These are phyloP conservation scores for Calvatia gigantea DNA, from an alignment of 768 basidiomycete species.

Conservation along the genomic window DNA sequence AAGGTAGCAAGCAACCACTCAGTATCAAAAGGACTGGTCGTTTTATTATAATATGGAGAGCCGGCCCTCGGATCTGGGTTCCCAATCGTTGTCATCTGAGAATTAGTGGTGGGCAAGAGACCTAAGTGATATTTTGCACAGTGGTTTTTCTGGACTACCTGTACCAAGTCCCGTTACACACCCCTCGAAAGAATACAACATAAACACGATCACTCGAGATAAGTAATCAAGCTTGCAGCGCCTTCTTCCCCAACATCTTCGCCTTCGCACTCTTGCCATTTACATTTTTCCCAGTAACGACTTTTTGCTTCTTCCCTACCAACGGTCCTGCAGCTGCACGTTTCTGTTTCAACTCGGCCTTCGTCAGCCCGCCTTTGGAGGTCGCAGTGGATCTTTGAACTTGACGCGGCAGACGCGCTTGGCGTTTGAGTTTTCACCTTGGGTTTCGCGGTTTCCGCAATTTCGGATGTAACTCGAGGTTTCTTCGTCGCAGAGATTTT, in stretches of 20 bases:
- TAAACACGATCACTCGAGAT: too few species aligned
- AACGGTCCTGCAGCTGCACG: constrained; percentile 29
- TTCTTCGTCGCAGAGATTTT: not conserved
- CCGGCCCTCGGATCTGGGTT: too few species aligned
- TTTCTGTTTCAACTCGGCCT: constrained; percentile 54
- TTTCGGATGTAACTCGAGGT: not conserved
- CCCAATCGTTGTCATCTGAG: too few species aligned
- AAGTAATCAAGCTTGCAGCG: constrained; percentile 31
- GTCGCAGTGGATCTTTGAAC: constrained; percentile 18
- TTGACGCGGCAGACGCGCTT: constrained; percentile 12
- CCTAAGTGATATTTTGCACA: too few species aligned
- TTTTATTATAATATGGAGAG: too few species aligned
- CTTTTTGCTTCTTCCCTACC: constrained; percentile 58
- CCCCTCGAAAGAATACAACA: too few species aligned
- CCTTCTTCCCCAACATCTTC: constrained; percentile 51
- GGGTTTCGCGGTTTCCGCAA: not conserved
- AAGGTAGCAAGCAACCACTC: too few species aligned
- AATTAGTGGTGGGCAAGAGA: too few species aligned
- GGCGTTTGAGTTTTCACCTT: not conserved
- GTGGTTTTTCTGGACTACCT: too few species aligned
- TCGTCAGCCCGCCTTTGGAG: constrained; percentile 25
- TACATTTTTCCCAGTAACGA: constrained; percentile 28
- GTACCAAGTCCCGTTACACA: too few species aligned
- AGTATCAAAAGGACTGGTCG: too few species aligned
- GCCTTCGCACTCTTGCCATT: constrained; percentile 49